phyloP scores from a whole-genome alignment of 805 yeast genomes.

The Clavispora santaluciae region DNA sequence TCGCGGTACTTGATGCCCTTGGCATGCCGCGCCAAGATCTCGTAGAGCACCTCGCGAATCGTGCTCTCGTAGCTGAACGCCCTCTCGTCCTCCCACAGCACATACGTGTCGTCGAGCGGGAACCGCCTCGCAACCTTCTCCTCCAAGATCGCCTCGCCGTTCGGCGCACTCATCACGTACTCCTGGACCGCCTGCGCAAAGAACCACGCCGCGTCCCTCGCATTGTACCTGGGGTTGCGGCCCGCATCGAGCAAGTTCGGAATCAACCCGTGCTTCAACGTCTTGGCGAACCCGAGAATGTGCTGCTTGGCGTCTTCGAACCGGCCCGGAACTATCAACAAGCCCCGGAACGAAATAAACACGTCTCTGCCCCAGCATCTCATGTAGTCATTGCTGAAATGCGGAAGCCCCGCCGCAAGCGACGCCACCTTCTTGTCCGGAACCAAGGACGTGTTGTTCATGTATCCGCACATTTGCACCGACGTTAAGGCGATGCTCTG shows the following conservation, averaged over 20 bases:
- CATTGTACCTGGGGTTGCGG: conserved; percentile 88
- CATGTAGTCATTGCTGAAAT: conserved; percentile 86
- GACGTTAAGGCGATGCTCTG: conserved; percentile 78
- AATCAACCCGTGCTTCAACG: conserved; percentile 90
- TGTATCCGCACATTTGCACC: conserved; percentile 76
- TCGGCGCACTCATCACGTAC: conserved; percentile 62
- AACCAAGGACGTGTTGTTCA: conserved; percentile 68
- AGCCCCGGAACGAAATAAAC: conserved; percentile 80
- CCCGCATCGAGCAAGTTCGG: conserved; percentile 94
- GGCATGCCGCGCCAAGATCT: conserved; percentile 84
- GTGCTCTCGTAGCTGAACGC: conserved; percentile 73
- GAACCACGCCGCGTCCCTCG: conserved; percentile 97
- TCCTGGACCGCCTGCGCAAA: conserved; percentile 86
- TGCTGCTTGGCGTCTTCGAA: conserved; percentile 75
- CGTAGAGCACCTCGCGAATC: conserved; percentile 74
- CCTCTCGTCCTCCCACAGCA: conserved; percentile 59
- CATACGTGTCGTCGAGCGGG: conserved; percentile 81
- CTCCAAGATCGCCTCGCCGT: conserved; percentile 61
- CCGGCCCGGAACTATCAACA: conserved; percentile 72
- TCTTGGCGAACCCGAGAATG: conserved; percentile 81
- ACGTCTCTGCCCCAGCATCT: conserved; percentile 99
- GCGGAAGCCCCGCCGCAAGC: conserved; percentile 96
- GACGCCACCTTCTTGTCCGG: conserved; percentile 64
- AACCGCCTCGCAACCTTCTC: conserved; percentile 77
- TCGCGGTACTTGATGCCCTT: conserved; percentile 82